These are phyloP conservation scores for Suillus alpinus DNA, from an alignment of 768 basidiomycete genomes.

Conservation along the genomic window DNA sequence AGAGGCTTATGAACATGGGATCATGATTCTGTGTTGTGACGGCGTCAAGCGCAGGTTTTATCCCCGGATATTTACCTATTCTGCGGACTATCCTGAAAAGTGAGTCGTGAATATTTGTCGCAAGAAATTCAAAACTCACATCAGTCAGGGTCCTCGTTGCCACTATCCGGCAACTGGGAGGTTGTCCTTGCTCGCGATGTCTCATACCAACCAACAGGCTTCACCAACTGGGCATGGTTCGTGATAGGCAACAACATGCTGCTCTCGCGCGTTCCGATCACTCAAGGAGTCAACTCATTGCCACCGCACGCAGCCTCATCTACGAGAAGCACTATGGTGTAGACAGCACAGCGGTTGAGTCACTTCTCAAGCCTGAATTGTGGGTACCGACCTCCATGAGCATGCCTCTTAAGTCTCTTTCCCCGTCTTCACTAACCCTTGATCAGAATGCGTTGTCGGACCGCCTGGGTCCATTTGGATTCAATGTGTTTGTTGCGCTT, in stretches of 20 bases:
- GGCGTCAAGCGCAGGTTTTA: conserved; percentile 12
- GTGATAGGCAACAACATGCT: neutral
- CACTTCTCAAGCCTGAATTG: conserved; percentile 24
- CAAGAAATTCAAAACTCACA: neutral
- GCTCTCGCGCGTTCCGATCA: neutral
- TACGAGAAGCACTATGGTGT: conserved; percentile 22
- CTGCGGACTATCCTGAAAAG: conserved; percentile 29
- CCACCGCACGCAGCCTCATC: neutral
- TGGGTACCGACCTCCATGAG: conserved; percentile 31
- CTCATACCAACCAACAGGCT: conserved; percentile 17
- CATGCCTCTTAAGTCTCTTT: neutral
- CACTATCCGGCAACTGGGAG: conserved; percentile 19
- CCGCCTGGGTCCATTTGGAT: conserved; percentile 12
- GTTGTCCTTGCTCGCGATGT: conserved; percentile 31
- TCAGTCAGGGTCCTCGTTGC: conserved; percentile 17
- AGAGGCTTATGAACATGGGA: conserved; percentile 14
- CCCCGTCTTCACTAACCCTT: neutral
- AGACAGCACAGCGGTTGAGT: conserved; percentile 25
- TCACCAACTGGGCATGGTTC: conserved; percentile 16
- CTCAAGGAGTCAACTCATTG: neutral
- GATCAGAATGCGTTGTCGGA: conserved; percentile 36
- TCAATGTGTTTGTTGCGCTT: conserved; percentile 23
- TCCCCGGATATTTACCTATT: conserved; percentile 17
- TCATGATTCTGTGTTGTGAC: conserved; percentile 14
- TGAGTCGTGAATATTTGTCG: neutral